Evolutionary conservation across 768 basidiomycete genomes (phyloP).

Genomic region (Suillus ampliporus): DNA sequence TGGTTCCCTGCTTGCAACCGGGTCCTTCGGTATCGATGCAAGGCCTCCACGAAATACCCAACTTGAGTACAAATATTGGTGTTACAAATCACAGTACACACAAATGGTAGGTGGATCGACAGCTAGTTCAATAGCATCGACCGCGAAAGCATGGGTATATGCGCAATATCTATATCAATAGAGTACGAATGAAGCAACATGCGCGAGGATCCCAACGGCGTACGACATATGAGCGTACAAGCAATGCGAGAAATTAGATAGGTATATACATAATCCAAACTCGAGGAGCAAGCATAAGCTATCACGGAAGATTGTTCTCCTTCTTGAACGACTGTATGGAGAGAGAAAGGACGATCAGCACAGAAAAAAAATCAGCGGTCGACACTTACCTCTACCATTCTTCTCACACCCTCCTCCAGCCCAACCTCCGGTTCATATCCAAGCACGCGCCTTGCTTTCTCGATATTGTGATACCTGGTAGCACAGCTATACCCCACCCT

Average conservation of each 20-base stretch:
- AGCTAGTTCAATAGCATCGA: neutral
- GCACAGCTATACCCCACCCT: slow-evolving; percentile 83
- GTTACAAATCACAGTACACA: neutral
- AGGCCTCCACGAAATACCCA: neutral
- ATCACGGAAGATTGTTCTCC: slow-evolving; percentile 34
- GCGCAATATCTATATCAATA: neutral
- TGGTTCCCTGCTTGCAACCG: neutral
- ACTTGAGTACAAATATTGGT: neutral
- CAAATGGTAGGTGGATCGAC: neutral
- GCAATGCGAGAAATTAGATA: neutral
- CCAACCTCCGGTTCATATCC: slow-evolving; percentile 94
- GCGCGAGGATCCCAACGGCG: neutral
- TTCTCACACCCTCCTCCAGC: slow-evolving; percentile 84
- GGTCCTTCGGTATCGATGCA: neutral
- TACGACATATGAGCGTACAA: slow-evolving; percentile 1
- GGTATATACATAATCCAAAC: neutral
- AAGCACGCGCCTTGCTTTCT: slow-evolving; percentile 87
- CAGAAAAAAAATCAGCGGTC: neutral
- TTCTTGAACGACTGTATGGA: slow-evolving; percentile 35
- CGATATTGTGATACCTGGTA: slow-evolving; percentile 90
- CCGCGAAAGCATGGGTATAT: neutral
- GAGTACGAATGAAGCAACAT: slow-evolving; percentile 6
- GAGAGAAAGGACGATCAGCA: neutral
- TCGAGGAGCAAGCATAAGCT: neutral
- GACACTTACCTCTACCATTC: slow-evolving; percentile 70